Evolutionary conservation across 2,329 filamentous ascomycete genomes (phyloP), one percentile per base, ranked within the genome.

Genomic region (Dothideomycetidae sp.): DNA sequence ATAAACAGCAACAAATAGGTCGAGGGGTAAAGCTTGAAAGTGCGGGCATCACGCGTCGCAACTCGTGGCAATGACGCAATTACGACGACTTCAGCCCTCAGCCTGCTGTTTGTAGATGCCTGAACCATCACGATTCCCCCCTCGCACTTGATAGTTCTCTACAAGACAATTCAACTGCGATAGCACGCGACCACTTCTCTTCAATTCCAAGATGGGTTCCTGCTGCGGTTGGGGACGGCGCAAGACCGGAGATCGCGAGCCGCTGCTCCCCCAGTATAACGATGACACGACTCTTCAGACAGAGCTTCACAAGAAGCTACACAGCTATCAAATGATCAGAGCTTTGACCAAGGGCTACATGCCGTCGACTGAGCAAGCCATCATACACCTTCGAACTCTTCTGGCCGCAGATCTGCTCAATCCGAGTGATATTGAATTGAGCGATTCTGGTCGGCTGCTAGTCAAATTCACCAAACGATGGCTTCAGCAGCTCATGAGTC

Each of bases 251-350:
- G 81, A 88, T 53, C 78, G 74, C 36, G 67, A 85, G 51, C 85
- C 85, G 44, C 68, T 93, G 40, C 74, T 93, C 33, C 81, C 85
- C 41, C 78, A 76, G 50, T 90, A 90, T 66, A 67, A 75, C 50
- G 79, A 92, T 57, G 82, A 90, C 50, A 93, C 86, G 1, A 62
- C 67, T 19, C 63, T 86, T 37, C 82, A 93, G 67, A 69, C 75
- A 33, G 68, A 75, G 50, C 69, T 93, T 41, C 82, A 88, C 52
- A 76, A 88, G 57, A 94, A 93, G 66, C 71, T 96, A 43, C 88
- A 93, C 60, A 78, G 78, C 16, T 94, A 93, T 54, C 84, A 93
- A 65, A 93, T 93, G 79, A 55, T 85, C 17, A 73, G 81, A 37
- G 88, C 88, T 38, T 57, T 94, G 7, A 72, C 73, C 1, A 73